Evolutionary conservation across 2,329 filamentous ascomycete species (phyloP).

Genomic region (Penicillium digitatum): DNA sequence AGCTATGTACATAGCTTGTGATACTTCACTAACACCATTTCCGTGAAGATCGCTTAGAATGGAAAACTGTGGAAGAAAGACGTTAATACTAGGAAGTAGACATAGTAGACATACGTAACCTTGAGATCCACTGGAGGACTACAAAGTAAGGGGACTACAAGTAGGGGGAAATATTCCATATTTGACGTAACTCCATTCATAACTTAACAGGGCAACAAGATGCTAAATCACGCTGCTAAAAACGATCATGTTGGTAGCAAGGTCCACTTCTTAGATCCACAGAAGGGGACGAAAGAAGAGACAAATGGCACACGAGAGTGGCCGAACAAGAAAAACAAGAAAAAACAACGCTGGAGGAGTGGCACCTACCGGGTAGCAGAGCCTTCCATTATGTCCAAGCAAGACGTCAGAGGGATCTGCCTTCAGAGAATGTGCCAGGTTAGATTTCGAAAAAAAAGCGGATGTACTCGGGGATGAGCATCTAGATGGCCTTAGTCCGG

Average conservation of each 20-base stretch:
- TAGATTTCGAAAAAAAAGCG: conserved; percentile 27
- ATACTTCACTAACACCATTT: background rate
- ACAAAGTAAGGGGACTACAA: background rate
- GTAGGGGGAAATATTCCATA: background rate
- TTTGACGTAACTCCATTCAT: background rate
- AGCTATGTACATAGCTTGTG: background rate
- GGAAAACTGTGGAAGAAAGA: background rate
- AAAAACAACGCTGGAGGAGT: conserved; percentile 24
- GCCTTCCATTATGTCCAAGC: conserved; percentile 28
- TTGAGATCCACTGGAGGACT: background rate
- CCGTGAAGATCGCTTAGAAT: background rate
- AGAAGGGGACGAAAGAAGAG: background rate
- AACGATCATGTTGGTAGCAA: conserved; percentile 21
- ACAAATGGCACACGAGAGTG: conserved; percentile 23
- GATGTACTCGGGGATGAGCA: conserved; percentile 17
- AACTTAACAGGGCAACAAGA: background rate
- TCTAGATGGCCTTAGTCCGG: conserved; percentile 73
- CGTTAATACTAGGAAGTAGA: background rate
- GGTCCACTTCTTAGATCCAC: conserved; percentile 8
- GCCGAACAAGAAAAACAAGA: conserved; percentile 11
- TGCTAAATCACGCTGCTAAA: conserved; percentile 17
- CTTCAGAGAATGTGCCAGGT: conserved; percentile 19
- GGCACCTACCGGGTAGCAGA: conserved; percentile 39
- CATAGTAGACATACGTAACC: too few species aligned
- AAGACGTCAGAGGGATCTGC: conserved; percentile 22